A percentile compares a stretch with the other conserved stretches of the same genome.
phyloP scores from a whole-genome alignment of 2,329 filamentous ascomycete genomes.

The Penicillium concentricum region DNA sequence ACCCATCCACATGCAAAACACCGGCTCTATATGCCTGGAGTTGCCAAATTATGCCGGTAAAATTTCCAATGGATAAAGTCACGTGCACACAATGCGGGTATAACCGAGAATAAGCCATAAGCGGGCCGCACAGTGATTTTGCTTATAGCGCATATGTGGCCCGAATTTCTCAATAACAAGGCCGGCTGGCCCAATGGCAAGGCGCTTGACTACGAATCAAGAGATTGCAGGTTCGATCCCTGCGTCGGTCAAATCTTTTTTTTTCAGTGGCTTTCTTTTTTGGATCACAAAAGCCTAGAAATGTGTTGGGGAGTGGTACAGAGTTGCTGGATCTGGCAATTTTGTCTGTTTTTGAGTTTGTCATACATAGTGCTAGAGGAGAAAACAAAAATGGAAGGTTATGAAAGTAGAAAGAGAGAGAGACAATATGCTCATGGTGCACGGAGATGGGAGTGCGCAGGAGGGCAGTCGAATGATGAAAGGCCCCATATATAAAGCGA shows the following conservation, averaged over 20 bases:
- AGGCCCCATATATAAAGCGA: not conserved
- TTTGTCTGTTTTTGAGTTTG: not conserved
- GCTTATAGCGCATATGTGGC: not conserved
- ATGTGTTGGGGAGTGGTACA: not conserved
- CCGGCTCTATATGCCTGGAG: not conserved
- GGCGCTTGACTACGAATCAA: constrained; percentile 55
- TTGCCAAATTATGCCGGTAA: not conserved
- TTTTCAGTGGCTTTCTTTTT: no score
- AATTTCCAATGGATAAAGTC: not conserved
- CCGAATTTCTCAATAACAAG: not conserved
- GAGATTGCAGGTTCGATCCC: constrained; percentile 51
- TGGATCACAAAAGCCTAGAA: not conserved
- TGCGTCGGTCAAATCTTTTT: constrained; percentile 38
- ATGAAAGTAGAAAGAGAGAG: not conserved
- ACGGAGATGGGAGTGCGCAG: not conserved
- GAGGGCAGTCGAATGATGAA: not conserved
- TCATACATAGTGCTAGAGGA: not conserved
- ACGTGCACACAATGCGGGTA: not conserved
- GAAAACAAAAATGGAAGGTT: not conserved
- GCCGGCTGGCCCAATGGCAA: constrained; percentile 50
- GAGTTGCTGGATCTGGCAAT: not conserved
- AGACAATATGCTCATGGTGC: not conserved
- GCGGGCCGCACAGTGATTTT: not conserved
- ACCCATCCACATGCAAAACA: not conserved
- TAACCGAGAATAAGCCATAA: not conserved